Evolutionary conservation across 805 yeast genomes (phyloP), one percentile per base, ranked within the genome.

Genomic region (Starmerella riodocensis): DNA sequence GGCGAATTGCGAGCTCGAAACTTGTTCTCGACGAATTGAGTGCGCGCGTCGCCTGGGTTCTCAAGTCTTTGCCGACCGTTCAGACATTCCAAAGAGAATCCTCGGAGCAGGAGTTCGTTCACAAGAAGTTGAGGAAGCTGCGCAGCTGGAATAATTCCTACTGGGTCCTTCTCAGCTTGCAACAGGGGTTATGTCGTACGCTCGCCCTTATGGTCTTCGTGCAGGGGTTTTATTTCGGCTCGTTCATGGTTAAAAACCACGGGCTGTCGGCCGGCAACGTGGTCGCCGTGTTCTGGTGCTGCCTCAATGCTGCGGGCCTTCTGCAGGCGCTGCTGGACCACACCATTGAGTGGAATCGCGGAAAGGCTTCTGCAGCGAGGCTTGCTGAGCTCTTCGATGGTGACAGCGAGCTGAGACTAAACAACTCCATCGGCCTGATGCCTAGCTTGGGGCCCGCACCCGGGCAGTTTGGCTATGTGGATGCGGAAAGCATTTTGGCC

Each of bases 201-300:
- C 48, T 86, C 4, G 67, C 78, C 0, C 62, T 83, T 28, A 55
- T 75, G 53, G 76, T 85, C 75, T 85, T 88, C 63, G 80, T 86
- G 3, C 94, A 83, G 58, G 93, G 88, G 0, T 81, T 91, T 51
- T 85, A 93, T 83, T 88, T 78, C 60, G 99, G 97, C 1, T 70
- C 78, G 22, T 66, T 65, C 32, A 68, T 81, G 64, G 76, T 84
- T 3, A 57, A 60, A 26, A 57, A 59, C 4, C 72, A 73, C 0
- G 64, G 68, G 7, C 54, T 76, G 12, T 50, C 62, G 1, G 61
- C 83, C 2, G 78, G 81, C 11, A 68, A 74, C 29, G 82, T 88
- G 0, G 62, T 91, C 36, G 78, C 94, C 0, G 79, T 93, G 29
- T 84, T 91, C 51, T 74, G 83, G 48, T 70, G 94, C 9, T 83